Evolutionary conservation across 805 yeast genomes (phyloP).

Genomic region (Crinitomyces ghanaensis): DNA sequence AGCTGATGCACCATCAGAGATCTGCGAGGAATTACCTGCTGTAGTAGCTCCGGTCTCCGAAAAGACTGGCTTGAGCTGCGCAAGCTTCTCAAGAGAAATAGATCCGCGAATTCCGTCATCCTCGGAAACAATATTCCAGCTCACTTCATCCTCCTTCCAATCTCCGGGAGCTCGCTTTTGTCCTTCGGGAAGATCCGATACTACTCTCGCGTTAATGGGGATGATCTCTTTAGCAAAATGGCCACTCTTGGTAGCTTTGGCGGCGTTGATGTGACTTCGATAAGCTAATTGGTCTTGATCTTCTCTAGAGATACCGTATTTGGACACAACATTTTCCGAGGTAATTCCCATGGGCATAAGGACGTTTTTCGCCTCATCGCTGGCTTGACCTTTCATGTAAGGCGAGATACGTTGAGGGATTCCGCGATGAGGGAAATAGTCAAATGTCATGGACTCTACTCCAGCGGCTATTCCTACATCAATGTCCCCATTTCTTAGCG

Average conservation of each 20-base stretch:
- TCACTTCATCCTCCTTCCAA: no score
- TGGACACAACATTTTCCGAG: conserved; percentile 64
- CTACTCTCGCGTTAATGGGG: conserved; percentile 39
- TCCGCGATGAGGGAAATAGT: conserved; percentile 32
- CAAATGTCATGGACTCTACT: conserved; percentile 34
- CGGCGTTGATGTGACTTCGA: conserved; percentile 61
- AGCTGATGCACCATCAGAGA: conserved; percentile 91
- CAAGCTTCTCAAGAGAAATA: conserved; percentile 23
- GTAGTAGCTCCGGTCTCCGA: conserved; percentile 78
- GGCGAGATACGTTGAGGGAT: conserved; percentile 26
- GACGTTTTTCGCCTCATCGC: conserved; percentile 46
- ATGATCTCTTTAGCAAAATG: conserved; percentile 65
- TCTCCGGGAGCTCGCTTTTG: conserved; percentile 7
- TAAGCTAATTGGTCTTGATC: conserved; percentile 77
- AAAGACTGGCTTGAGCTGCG: conserved; percentile 27
- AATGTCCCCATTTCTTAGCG: conserved; percentile 25
- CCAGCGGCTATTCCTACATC: conserved; percentile 31
- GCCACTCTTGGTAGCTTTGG: conserved; percentile 45
- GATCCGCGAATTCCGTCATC: conserved; percentile 28
- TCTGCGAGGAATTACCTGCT: conserved; percentile 82
- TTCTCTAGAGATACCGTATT: conserved; percentile 44
- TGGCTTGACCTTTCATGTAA: conserved; percentile 18
- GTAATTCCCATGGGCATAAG: conserved; percentile 84
- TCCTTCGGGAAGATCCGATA: conserved; percentile 15
- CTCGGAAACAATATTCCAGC: conserved; percentile 12